These are phyloP conservation scores for Craterostigma plantagineum DNA, from an alignment of 257 asterid genomes.

Conservation along the genomic window DNA sequence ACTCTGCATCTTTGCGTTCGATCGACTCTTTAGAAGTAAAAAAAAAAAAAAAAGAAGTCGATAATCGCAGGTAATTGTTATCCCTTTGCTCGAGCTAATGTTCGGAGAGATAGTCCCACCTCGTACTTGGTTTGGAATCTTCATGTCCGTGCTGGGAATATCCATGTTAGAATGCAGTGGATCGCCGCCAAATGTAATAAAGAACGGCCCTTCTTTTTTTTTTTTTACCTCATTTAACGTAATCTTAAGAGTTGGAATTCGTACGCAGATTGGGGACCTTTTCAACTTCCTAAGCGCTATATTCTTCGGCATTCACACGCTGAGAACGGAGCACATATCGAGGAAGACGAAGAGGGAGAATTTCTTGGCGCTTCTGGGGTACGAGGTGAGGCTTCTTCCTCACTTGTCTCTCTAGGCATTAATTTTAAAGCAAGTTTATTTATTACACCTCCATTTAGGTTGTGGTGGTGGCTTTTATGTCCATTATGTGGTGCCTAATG, in stretches of 20 bases:
- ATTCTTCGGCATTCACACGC: slow-evolving; percentile 59
- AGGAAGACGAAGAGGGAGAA: slow-evolving; percentile 27
- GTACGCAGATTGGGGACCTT: slow-evolving; percentile 47
- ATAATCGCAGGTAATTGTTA: slow-evolving; percentile 27
- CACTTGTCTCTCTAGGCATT: too few species aligned
- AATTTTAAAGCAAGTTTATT: background rate
- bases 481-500: slow-evolving; percentile 39
- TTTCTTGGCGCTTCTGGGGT: slow-evolving; percentile 44
- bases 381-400: slow-evolving; percentile 23
- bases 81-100: slow-evolving; percentile 41
- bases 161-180: slow-evolving; percentile 57
- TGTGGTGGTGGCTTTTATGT: slow-evolving; percentile 36
- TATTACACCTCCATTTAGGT: slow-evolving; percentile 19
- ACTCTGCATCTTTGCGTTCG: too few species aligned
- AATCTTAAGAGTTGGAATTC: background rate
- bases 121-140: slow-evolving; percentile 54
- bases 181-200: slow-evolving; percentile 37
- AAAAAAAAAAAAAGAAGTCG: too few species aligned
- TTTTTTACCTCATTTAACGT: background rate
- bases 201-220: slow-evolving; percentile 1
- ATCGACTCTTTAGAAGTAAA: too few species aligned
- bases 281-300: slow-evolving; percentile 57
- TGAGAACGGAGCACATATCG: slow-evolving; percentile 44
- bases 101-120: slow-evolving; percentile 48
- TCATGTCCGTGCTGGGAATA: slow-evolving; percentile 44